Evolutionary conservation across 1,139 yeast genomes (phyloP), one percentile per base, ranked within the genome.

Genomic region (Blastobotrys elegans): DNA sequence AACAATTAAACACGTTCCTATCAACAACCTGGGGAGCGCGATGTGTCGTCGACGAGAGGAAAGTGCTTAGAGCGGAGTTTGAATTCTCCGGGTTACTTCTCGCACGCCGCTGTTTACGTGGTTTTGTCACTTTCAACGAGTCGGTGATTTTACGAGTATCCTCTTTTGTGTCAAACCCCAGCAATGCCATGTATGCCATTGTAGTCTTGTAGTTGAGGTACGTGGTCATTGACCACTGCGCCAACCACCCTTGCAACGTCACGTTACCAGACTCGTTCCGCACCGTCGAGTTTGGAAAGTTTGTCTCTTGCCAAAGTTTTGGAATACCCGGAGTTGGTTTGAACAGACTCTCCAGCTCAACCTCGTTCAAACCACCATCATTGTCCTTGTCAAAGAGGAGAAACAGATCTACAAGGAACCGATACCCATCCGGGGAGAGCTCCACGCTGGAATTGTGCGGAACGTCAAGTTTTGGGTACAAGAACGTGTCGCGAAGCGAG

Each of bases 171-270:
- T 87, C 95, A 60, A 84, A 90, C 0, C 98, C 98, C 47, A 92
- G 73, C 66, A 87, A 86, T 0, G 95, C 96, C 51, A 92, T 68
- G 60, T 90, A 92, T 47, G 89, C 95, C 49, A 92, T 74, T 0
- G 97, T 89, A 0, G 89, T 83, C 58, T 76, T 80, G 62, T 85
- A 82, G 58, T 89, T 95, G 34, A 92, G 69, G 58, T 82, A 88
- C 0, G 97, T 90, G 0, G 97, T 88, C 82, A 92, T 83, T 56
- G 92, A 84, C 98, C 98, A 92, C 60, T 92, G 97, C 0, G 98
- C 97, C 39, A 92, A 68, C 98, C 98, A 92, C 1, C 98, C 98
- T 68, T 92, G 97, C 29, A 92, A 67, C 0, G 97, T 87, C 2
- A 92, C 92, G 61, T 82, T 78, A 0, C 96, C 97, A 53, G 80